Conservation (phyloP, 1,284 basidiomycete species). For the Puccinia hordei region DNA sequence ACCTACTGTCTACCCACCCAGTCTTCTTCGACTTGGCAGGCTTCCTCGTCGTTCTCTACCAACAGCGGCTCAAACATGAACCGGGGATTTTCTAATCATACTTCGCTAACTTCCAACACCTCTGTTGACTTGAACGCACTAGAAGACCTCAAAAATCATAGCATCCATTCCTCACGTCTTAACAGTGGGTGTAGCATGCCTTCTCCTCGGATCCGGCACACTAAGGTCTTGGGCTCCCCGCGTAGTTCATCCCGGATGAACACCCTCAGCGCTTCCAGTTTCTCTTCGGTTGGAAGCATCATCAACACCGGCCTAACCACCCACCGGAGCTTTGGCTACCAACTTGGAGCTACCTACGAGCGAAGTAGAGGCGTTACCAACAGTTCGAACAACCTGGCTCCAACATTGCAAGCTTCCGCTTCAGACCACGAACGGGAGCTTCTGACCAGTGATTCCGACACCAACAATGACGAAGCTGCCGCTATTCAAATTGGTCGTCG, state of each 20-base stretch:
- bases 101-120: slow-evolving; percentile 42
- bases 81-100: slow-evolving; percentile 18
- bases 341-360: not conserved
- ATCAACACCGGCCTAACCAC: slow-evolving; percentile 9
- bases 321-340: not conserved
- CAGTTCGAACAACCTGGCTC: slow-evolving; percentile 9
- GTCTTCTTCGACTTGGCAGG: slow-evolving; percentile 40
- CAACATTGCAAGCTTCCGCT: not conserved
- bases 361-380: not conserved
- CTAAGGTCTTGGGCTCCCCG: slow-evolving; percentile 42
- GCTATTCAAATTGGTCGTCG: slow-evolving; percentile 14
- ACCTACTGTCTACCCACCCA: not conserved
- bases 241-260: slow-evolving; percentile 25
- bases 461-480: slow-evolving; percentile 14
- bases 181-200: slow-evolving; percentile 22
- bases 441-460: slow-evolving; percentile 21
- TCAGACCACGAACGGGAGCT: slow-evolving; percentile 40
- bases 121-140: slow-evolving; percentile 23
- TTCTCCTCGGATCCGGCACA: slow-evolving; percentile 41
- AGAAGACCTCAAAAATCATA: slow-evolving; percentile 16
- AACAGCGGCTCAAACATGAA: slow-evolving; percentile 13
- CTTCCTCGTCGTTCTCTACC: slow-evolving; percentile 38
- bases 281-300: slow-evolving; percentile 33
- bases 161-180: slow-evolving; percentile 5
- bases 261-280: slow-evolving; percentile 47